Evolutionary conservation across 2,329 filamentous ascomycete species (phyloP).

Genomic region (Didymosphaeria variabile): DNA sequence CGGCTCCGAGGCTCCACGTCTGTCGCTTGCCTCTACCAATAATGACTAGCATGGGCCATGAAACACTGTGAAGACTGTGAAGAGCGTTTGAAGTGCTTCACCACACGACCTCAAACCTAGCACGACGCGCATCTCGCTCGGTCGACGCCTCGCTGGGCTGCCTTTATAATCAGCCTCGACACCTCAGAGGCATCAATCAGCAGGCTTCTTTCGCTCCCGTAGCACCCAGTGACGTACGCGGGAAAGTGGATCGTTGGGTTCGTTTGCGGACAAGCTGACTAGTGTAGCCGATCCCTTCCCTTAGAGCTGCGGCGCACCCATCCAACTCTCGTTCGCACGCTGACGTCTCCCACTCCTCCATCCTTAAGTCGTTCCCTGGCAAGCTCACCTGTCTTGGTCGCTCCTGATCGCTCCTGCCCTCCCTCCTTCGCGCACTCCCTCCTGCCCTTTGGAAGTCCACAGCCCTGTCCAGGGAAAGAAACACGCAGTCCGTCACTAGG

Average conservation of each 20-base stretch:
- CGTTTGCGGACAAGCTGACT: constrained; percentile 15
- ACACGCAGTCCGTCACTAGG: constrained; percentile 10
- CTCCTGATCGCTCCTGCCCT: constrained; percentile 38
- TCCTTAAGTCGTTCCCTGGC: constrained; percentile 23
- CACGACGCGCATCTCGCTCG: background rate
- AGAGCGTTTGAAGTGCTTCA: constrained; percentile 21
- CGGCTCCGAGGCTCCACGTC: background rate
- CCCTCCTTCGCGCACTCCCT: constrained; percentile 51
- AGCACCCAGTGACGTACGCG: constrained; percentile 23
- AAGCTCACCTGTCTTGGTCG: constrained; percentile 28
- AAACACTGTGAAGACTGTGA: constrained; percentile 24
- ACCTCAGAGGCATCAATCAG: background rate
- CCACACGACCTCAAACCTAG: constrained; percentile 23
- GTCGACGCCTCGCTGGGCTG: background rate
- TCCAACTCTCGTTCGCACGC: constrained; percentile 27
- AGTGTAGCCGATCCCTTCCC: constrained; percentile 34
- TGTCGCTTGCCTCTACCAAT: constrained; percentile 6
- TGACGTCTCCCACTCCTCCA: constrained; percentile 14
- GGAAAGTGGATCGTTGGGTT: constrained; percentile 30
- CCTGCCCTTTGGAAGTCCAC: constrained; percentile 39
- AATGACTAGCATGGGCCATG: constrained; percentile 18
- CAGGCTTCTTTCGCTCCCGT: constrained; percentile 1
- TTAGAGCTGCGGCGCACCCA: constrained; percentile 25
- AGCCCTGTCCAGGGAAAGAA: constrained; percentile 44
- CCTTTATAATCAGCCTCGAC: constrained; percentile 4